These are phyloP conservation scores for Aspergillus brasiliensis DNA, from an alignment of 2,329 filamentous ascomycete genomes.

Conservation along the genomic window DNA sequence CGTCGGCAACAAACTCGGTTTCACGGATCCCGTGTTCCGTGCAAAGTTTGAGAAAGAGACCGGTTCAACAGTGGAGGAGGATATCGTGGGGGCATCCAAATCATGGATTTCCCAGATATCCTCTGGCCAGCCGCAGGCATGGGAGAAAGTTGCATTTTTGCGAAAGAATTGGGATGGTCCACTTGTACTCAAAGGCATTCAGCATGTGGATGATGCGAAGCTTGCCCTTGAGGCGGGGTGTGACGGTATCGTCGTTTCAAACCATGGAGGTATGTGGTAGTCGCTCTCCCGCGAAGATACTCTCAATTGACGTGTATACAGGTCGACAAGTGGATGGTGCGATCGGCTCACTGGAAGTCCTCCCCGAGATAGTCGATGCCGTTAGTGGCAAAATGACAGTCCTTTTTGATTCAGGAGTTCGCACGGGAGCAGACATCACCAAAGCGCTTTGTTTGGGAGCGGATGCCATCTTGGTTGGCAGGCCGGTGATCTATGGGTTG, in stretches of 20 bases:
- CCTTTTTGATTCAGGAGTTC: slow-evolving; percentile 55
- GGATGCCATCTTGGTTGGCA: slow-evolving; percentile 59
- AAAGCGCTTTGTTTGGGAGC: slow-evolving; percentile 59
- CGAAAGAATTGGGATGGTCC: slow-evolving; percentile 64
- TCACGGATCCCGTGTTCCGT: slow-evolving; percentile 68
- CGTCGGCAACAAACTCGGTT: slow-evolving; percentile 62
- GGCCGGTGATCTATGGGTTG: slow-evolving; percentile 62
- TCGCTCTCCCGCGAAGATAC: neutral
- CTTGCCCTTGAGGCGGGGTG: slow-evolving; percentile 49
- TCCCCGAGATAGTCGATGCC: slow-evolving; percentile 63
- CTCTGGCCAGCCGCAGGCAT: slow-evolving; percentile 56
- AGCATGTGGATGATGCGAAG: slow-evolving; percentile 53
- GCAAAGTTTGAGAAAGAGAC: slow-evolving; percentile 55
- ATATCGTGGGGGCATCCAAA: slow-evolving; percentile 51
- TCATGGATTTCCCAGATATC: slow-evolving; percentile 59
- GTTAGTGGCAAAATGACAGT: slow-evolving; percentile 53
- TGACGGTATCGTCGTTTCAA: slow-evolving; percentile 55
- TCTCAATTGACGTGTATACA: slow-evolving; percentile 12
- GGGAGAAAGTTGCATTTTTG: slow-evolving; percentile 64
- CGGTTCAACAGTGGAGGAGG: slow-evolving; percentile 52
- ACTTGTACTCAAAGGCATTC: slow-evolving; percentile 64
- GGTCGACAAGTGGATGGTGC: slow-evolving; percentile 55
- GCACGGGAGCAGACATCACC: slow-evolving; percentile 53
- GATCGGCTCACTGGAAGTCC: slow-evolving; percentile 54
- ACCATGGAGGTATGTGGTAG: slow-evolving; percentile 50